A percentile compares a stretch with the other conserved stretches of the same genome.
Evolutionary conservation across 257 asterid genomes (phyloP).

Genomic region (Coffea eugenioides): DNA sequence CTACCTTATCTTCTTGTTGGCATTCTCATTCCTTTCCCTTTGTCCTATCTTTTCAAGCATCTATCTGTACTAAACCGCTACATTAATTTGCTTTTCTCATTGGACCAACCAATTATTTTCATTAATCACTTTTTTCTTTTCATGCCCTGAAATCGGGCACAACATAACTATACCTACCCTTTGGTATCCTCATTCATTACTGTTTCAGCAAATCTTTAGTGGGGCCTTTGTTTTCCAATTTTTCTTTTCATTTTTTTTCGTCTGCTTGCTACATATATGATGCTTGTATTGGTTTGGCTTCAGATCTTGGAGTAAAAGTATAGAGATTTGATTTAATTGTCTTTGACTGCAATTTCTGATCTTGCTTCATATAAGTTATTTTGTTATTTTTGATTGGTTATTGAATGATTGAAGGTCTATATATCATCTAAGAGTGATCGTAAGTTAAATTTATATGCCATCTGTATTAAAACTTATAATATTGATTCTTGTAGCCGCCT

Average conservation of each 20-base stretch:
- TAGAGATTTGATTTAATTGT: constrained; percentile 1
- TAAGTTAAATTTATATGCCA: neutral
- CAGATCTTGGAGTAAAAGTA: constrained; percentile 18
- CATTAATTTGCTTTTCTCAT: neutral
- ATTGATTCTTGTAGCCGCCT: neutral
- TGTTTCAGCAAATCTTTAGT: constrained; percentile 5
- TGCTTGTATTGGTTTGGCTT: neutral
- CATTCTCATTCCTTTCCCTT: too few relatives aligned
- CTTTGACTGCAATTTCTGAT: constrained; percentile 22
- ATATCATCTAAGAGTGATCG: neutral
- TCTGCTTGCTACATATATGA: neutral
- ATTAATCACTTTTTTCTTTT: too few relatives aligned
- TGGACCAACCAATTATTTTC: neutral
- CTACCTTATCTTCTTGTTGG: too few relatives aligned
- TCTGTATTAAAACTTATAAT: neutral
- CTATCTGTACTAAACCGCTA: too few relatives aligned
- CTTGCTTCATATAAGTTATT: constrained; percentile 11
- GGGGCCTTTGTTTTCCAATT: neutral
- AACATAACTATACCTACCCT: too few relatives aligned
- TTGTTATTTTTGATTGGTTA: neutral
- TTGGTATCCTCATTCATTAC: neutral
- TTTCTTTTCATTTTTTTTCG: neutral
- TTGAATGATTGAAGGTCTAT: neutral
- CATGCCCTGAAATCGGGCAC: neutral
- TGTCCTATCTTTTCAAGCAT: too few relatives aligned